These are phyloP conservation scores for Talaromyces piceae DNA, from an alignment of 2,329 filamentous ascomycete species.

Conservation along the genomic window DNA sequence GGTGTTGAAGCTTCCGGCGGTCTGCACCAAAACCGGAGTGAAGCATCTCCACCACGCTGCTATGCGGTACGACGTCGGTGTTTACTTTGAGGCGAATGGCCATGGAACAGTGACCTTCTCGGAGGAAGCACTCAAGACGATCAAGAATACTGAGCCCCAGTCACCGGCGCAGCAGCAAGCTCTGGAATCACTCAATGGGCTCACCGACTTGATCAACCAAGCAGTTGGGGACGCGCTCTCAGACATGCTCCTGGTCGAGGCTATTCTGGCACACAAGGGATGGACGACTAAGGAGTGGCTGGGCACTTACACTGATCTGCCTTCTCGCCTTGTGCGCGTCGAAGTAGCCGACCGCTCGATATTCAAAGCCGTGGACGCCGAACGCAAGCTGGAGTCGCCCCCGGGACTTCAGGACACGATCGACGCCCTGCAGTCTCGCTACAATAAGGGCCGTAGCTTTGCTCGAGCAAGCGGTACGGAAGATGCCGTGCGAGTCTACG, in stretches of 20 bases:
- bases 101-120: constrained; percentile 97
- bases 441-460: constrained; percentile 81
- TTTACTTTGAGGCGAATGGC: constrained; percentile 98
- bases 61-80: constrained; percentile 85
- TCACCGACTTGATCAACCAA: constrained; percentile 93
- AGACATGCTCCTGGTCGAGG: constrained; percentile 92
- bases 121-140: constrained; percentile 67
- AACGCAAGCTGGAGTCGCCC: constrained; percentile 76
- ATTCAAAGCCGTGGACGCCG: constrained; percentile 81
- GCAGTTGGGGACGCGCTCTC: constrained; percentile 94
- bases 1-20: constrained; percentile 77
- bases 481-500: constrained; percentile 92
- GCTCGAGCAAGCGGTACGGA: constrained; percentile 91
- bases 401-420: constrained; percentile 75
- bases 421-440: constrained; percentile 80
- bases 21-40: constrained; percentile 90
- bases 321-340: constrained; percentile 89
- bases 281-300: constrained; percentile 92
- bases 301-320: constrained; percentile 84
- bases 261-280: constrained; percentile 88
- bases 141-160: constrained; percentile 72
- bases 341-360: constrained; percentile 80
- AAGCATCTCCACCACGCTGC: constrained; percentile 98
- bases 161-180: constrained; percentile 88
- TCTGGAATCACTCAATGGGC: constrained; percentile 72